Base-by-base conservation (phyloP, 163 green algal species). In the Prototheca stagnorum region DNA sequence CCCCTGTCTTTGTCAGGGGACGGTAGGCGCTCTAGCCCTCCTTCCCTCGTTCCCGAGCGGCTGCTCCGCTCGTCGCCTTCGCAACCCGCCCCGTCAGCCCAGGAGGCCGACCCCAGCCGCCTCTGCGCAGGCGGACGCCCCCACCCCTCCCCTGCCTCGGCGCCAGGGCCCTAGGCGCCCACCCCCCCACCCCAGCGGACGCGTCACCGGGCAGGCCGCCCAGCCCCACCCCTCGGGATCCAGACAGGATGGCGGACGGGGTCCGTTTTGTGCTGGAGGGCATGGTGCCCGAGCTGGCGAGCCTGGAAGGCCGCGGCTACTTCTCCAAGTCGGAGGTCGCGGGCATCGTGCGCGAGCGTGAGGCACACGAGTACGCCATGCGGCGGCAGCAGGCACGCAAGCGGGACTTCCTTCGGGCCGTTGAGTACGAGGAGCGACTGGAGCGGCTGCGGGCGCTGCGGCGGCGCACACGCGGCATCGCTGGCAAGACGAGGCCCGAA, bases 281-380 rank as follows among this genome's bases (percentile, higher is more conserved):
- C 31, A 95, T 95, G 84, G 59, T 96, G 16, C 87, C 85, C 42
- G 87, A 95, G 78, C 57, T 97, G 57, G 80, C 96, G 57, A 84
- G 88, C 46, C 46, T 93, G 39, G 77, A 92, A 35, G 49, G 73
- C 40, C 70, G 77, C 7, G 77, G 85, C 24, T 89, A 92, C 55
- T 95, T 96, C 56, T 80, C 51, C 5, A 74, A 68, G 12, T 21
- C 24, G 0, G 85, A 95, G 53, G 61, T 93, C 20, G 74, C 66
- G 51, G 51, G 70, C 23, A 80, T 95, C 9, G 73, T 86, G 12
- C 72, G 77, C 53, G 70, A 74, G 45, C 70, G 85, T 15, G 67
- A 80, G 37, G 60, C 89, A 43, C 88, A 85, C 65, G 85, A 93
- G 51, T 95, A 95, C 47, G 29, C 59, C 1, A 57, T 95, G 3